phyloP scores from a whole-genome alignment of 805 yeast species.

The Lachancea sp. region DNA sequence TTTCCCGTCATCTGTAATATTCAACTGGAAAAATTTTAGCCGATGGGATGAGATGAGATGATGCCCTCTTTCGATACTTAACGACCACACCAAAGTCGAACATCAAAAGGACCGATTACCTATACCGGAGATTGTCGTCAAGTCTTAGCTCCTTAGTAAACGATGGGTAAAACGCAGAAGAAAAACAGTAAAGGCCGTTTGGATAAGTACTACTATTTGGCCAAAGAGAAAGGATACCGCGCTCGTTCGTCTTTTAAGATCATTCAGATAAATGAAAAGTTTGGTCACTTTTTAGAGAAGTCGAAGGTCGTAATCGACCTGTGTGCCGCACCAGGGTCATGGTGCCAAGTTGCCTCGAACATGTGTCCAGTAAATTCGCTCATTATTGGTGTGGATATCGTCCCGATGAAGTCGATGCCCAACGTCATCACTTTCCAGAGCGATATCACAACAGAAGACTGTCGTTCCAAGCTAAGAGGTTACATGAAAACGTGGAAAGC shows the following conservation, averaged over 20 bases:
- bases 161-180: slow-evolving; percentile 88
- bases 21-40: slow-evolving; percentile 8
- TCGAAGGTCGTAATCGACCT: slow-evolving; percentile 94
- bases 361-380: slow-evolving; percentile 88
- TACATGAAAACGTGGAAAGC: slow-evolving; percentile 99
- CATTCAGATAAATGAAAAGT: slow-evolving; percentile 91
- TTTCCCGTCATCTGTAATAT: slow-evolving; percentile 3
- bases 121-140: neutral
- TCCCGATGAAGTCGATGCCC: slow-evolving; percentile 94
- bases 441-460: slow-evolving; percentile 97
- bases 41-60: slow-evolving; percentile 11
- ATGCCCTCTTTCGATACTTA: neutral
- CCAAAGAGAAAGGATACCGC: slow-evolving; percentile 96
- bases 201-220: slow-evolving; percentile 92
- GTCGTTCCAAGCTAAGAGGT: slow-evolving; percentile 89
- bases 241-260: slow-evolving; percentile 98
- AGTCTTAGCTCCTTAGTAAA: neutral
- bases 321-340: slow-evolving; percentile 99
- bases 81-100: neutral
- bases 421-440: slow-evolving; percentile 91
- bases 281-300: slow-evolving; percentile 89
- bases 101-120: too few relatives aligned
- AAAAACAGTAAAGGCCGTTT: slow-evolving; percentile 98
- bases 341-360: slow-evolving; percentile 98
- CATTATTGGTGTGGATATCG: slow-evolving; percentile 98